A percentile compares a stretch with the other conserved stretches of the same genome.
phyloP scores from a whole-genome alignment of 2,329 filamentous ascomycete species.

The Fusarium keratoplasticum region DNA sequence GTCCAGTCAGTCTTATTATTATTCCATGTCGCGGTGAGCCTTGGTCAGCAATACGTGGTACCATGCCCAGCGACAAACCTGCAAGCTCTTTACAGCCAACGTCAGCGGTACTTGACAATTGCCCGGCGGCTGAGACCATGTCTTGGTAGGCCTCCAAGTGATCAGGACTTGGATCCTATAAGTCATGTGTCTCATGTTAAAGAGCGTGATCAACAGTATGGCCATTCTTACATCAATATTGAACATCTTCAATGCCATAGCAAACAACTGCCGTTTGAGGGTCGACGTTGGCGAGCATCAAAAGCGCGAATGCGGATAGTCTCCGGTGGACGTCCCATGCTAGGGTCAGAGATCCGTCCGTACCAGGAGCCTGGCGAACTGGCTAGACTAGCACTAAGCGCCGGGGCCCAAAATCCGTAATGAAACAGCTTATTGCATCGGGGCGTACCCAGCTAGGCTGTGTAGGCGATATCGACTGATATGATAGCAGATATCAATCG shows the following conservation, averaged over 20 bases:
- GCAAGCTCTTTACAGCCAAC: conserved; percentile 30
- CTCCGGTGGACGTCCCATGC: background rate
- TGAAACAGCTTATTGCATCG: conserved; percentile 1
- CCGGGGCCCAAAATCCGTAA: background rate
- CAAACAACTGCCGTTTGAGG: background rate
- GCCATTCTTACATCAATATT: background rate
- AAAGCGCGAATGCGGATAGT: background rate
- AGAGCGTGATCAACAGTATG: background rate
- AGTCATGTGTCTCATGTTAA: conserved; percentile 6
- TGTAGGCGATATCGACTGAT: conserved; percentile 16
- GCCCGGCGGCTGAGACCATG: conserved; percentile 32
- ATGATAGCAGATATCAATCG: conserved; percentile 7
- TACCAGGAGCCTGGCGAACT: background rate
- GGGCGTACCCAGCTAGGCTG: background rate
- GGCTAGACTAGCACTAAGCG: background rate
- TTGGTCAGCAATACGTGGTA: conserved; percentile 27
- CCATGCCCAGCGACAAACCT: conserved; percentile 16
- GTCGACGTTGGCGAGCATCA: conserved; percentile 4
- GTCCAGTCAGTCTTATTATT: conserved; percentile 19
- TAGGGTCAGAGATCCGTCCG: background rate
- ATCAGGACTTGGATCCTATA: background rate
- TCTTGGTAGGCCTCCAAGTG: conserved; percentile 10
- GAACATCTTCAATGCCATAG: background rate
- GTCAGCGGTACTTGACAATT: conserved; percentile 16
- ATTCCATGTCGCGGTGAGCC: conserved; percentile 10